Conservation (phyloP, 2,329 filamentous ascomycete species). For the Samsoniella hepiali region DNA sequence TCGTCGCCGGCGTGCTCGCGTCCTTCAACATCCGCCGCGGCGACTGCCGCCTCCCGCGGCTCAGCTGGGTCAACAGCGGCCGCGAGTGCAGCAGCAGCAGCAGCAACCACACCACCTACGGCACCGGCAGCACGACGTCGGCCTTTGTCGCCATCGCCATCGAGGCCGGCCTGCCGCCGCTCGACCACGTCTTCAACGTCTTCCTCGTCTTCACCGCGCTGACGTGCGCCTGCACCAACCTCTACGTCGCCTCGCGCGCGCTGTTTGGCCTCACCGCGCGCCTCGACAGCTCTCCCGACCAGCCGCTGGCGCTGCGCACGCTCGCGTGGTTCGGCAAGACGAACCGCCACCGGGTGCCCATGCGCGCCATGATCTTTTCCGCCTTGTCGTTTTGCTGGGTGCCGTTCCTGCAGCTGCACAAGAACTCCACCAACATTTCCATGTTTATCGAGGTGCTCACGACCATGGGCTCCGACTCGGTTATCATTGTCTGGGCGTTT, state of each 20-base stretch:
- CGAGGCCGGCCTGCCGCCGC: conserved; percentile 18
- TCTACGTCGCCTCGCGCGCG: conserved; percentile 35
- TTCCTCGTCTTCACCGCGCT: conserved; percentile 34
- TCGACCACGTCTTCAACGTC: conserved; percentile 31
- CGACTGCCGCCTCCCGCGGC: conserved; percentile 25
- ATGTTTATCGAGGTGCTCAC: conserved; percentile 40
- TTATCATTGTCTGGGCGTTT: conserved; percentile 40
- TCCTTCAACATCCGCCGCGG: conserved; percentile 26
- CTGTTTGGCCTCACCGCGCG: conserved; percentile 32
- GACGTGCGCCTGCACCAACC: conserved; percentile 33
- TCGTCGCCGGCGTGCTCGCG: conserved; percentile 26
- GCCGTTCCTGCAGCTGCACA: conserved; percentile 36
- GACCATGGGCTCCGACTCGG: conserved; percentile 35
- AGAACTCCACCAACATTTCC: conserved; percentile 10
- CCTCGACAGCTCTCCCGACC: conserved; percentile 27
- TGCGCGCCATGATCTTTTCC: conserved; percentile 38
- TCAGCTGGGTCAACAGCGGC: conserved; percentile 24
- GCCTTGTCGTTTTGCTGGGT: conserved; percentile 39
- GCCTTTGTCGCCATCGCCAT: conserved; percentile 29
- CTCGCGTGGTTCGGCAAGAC: conserved; percentile 33
- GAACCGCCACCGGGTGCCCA: conserved; percentile 32
- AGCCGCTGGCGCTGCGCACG: conserved; percentile 25
- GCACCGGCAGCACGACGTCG: conserved; percentile 20
- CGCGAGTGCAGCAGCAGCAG: not conserved
- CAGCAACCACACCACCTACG: not conserved